Evolutionary conservation across 192 early-diverging fungal species (phyloP).

Genomic region (Geosiphon pyriformis): DNA sequence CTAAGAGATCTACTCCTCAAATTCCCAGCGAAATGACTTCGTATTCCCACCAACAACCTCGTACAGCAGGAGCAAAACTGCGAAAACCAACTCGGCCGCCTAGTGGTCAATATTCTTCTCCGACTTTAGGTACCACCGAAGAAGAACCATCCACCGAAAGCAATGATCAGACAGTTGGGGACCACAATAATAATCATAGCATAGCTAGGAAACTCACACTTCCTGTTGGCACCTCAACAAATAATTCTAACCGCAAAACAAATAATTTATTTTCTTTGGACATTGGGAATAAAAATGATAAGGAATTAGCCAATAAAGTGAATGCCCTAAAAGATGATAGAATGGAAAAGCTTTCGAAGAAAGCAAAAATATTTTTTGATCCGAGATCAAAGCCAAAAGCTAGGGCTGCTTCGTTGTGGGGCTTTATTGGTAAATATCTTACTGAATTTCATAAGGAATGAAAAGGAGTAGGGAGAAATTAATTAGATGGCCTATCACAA

Average conservation of each 20-base stretch:
- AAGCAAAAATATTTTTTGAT: slow-evolving; percentile 71
- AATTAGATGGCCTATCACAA: background rate
- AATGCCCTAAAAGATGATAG: slow-evolving; percentile 27
- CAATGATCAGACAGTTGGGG: background rate
- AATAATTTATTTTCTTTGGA: background rate
- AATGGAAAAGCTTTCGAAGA: slow-evolving; percentile 65
- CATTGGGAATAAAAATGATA: slow-evolving; percentile 6
- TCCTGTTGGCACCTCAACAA: background rate
- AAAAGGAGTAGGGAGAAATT: background rate
- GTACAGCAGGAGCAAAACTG: background rate
- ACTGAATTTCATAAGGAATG: background rate
- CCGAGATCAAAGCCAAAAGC: slow-evolving; percentile 71
- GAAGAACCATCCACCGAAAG: slow-evolving; percentile 1
- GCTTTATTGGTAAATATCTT: slow-evolving; percentile 57
- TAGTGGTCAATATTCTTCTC: background rate
- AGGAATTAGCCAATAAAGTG: slow-evolving; percentile 21
- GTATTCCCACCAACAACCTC: background rate
- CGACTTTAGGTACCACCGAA: background rate
- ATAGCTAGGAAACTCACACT: background rate
- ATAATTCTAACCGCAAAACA: background rate
- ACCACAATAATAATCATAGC: background rate
- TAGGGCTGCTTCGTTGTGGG: slow-evolving; percentile 57
- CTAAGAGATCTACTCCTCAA: background rate
- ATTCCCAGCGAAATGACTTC: background rate
- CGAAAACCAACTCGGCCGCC: background rate